Base-by-base conservation (phyloP, 306 rosid species). In the Malus sieversii region DNA sequence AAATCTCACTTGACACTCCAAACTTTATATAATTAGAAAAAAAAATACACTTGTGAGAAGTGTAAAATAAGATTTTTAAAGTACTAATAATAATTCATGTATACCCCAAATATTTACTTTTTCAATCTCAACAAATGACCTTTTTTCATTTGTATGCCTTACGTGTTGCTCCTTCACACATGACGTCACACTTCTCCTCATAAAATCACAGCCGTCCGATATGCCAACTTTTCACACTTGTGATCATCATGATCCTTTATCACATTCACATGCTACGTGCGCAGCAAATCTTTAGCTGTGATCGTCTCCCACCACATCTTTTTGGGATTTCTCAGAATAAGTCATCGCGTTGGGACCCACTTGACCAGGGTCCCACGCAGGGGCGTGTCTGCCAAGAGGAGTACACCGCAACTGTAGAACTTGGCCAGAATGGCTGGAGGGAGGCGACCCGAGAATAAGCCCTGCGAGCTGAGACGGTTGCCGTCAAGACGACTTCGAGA, bases 301-400 rank as follows among this genome's bases (percentile, higher is more conserved):
- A 46, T 68, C 16, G 58, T 27, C 29, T 32, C 29, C 32, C 32
- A 23, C 78, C 40, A 33, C n/a, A 63, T 22, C 8, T 32, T 20
- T 20, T 62, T 67, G 67, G 67, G 82, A 64, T 74, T 75, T 11
- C 14, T 25, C 5, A 29, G 4, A 9, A 8, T n/a, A 55, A 29
- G 69, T 75, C 78, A 7, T 9, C 27, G 16, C 8, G 0, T 13
- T 29, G 70, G 81, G 78, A 71, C 81, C 81, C 80, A 35, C 18
- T 10, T 19, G 8, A 3, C 27, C 30, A 12, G 40, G 30, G 35
- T 11, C 63, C 79, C 4, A 11, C 58, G 30, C 68, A 32, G 33
- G n/a, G 27, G 80, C 70, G 57, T 71, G 81, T 30, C 33, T 52
- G 80, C 62, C 84, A 81, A 33, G 84, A 65, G 81, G 71, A 57